Conservation (phyloP, 805 yeast species). For the Millerago galiae region DNA sequence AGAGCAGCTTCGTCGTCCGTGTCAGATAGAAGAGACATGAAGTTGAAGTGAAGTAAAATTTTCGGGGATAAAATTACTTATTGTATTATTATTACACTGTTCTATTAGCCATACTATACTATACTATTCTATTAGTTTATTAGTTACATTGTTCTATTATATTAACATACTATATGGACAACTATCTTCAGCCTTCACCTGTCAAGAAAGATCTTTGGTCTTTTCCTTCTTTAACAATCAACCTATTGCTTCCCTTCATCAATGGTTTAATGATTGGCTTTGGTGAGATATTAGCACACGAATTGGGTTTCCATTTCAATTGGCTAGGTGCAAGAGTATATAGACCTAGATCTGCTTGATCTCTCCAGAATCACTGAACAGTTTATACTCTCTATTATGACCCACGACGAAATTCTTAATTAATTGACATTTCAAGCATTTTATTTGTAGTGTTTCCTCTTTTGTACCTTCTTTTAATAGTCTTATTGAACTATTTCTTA, state of each 20-base stretch:
- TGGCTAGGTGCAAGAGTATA: slow-evolving; percentile 65
- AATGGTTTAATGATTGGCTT: slow-evolving; percentile 95
- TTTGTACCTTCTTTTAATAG: slow-evolving; percentile 38
- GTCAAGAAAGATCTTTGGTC: not conserved
- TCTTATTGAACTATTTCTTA: slow-evolving; percentile 41
- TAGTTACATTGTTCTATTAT: too few relatives aligned
- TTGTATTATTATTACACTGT: too few relatives aligned
- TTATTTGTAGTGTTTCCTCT: slow-evolving; percentile 42
- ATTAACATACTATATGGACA: too few relatives aligned
- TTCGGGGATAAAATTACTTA: too few relatives aligned
- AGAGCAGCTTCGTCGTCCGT: slow-evolving; percentile 36
- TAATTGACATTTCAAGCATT: slow-evolving; percentile 45
- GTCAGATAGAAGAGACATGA: slow-evolving; percentile 10
- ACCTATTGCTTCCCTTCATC: slow-evolving; percentile 76
- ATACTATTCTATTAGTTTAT: too few relatives aligned
- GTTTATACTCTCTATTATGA: slow-evolving; percentile 32
- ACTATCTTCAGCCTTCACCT: not conserved
- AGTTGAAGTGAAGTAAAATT: not conserved
- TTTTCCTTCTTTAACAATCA: slow-evolving; percentile 46
- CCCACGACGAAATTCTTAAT: slow-evolving; percentile 61
- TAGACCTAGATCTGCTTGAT: slow-evolving; percentile 2
- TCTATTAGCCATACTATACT: too few relatives aligned
- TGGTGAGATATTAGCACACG: slow-evolving; percentile 93
- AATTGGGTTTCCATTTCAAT: slow-evolving; percentile 72
- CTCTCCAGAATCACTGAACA: not conserved